Base-by-base conservation (phyloP, 768 basidiomycete genomes). In the Mycena haematopus region DNA sequence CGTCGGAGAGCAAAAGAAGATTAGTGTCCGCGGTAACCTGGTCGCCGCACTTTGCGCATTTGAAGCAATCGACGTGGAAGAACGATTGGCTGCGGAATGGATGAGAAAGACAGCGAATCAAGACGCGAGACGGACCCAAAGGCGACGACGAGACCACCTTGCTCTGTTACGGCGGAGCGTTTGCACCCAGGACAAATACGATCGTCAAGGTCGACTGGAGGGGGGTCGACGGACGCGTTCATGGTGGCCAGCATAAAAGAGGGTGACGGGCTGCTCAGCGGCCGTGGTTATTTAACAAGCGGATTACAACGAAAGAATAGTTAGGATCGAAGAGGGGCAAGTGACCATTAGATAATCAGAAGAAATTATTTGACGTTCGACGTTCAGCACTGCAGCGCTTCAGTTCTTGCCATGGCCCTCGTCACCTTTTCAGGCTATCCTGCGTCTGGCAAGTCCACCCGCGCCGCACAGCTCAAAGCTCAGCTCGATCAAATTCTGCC, bases 11-110 rank as follows among this genome's bases (percentile, higher is more conserved):
- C 13, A 99, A 82, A 36, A 99, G 84, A n/a, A 99, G 84, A 77
- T 97, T 99, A 25, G 96, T 97, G 76, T 98, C 96, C 29, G 96
- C 95, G 58, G 89, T 96, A 67, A 99, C 96, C 72, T 91, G 86
- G 74, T 95, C 86, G 60, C 84, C 81, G 74, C 96, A 99, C 79
- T 99, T 99, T 40, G 95, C 95, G 73, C 97, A 99, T 68, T 92
- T 94, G 83, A 98, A 98, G 77, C 94, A 95, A 75, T 93, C 89
- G 62, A 94, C 89, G 67, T 95, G 95, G 82, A 96, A 97, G 74
- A 96, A 91, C 47, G 95, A 93, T 81, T 93, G 89, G 25, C 95
- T 97, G 71, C 22, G 60, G 52, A 54, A 46, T 21, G 42, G 33
- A 65, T 58, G 52, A 69, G 66, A 21, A 51, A 58, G 13, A 31